Evolutionary conservation across 345 rosid species (phyloP).

Genomic region (Arabidopsis arenosa): DNA sequence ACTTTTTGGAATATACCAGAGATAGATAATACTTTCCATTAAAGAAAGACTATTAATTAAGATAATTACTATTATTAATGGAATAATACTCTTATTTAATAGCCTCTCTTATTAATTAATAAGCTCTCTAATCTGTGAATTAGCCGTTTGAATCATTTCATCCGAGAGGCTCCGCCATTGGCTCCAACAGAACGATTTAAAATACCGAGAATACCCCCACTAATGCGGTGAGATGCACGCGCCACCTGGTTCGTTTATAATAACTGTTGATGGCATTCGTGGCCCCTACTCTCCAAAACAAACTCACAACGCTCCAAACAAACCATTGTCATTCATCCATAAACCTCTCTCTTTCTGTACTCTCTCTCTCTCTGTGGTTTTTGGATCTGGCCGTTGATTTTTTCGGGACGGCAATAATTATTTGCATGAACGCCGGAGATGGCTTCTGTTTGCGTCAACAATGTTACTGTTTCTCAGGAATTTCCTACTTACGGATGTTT

Average conservation of each 20-base stretch:
- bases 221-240: slow-evolving; percentile 29
- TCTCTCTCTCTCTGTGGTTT: neutral
- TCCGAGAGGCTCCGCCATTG: slow-evolving; percentile 25
- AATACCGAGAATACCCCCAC: slow-evolving; percentile 10
- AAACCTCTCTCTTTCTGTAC: slow-evolving; percentile 9
- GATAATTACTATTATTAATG: too few species aligned
- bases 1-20: slow-evolving; percentile 18
- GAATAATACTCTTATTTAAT: too few species aligned
- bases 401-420: slow-evolving; percentile 6
- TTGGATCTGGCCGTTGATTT: slow-evolving; percentile 40
- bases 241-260: slow-evolving; percentile 38
- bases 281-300: slow-evolving; percentile 7
- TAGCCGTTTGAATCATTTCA: slow-evolving; percentile 40
- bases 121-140: slow-evolving; percentile 1
- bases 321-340: neutral
- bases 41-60: neutral
- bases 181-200: neutral
- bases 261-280: neutral
- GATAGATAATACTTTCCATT: slow-evolving; percentile 4
- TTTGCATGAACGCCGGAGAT: slow-evolving; percentile 49
- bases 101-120: neutral
- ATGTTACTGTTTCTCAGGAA: slow-evolving; percentile 63
- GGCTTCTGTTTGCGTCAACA: slow-evolving; percentile 93
- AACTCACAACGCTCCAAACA: slow-evolving; percentile 42
- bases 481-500: slow-evolving; percentile 68